Percentiles rank a stretch among this genome's conserved stretches.
Evolutionary conservation across 2,329 filamentous ascomycete genomes (phyloP).

Genomic region (Exserohilum rostratum): DNA sequence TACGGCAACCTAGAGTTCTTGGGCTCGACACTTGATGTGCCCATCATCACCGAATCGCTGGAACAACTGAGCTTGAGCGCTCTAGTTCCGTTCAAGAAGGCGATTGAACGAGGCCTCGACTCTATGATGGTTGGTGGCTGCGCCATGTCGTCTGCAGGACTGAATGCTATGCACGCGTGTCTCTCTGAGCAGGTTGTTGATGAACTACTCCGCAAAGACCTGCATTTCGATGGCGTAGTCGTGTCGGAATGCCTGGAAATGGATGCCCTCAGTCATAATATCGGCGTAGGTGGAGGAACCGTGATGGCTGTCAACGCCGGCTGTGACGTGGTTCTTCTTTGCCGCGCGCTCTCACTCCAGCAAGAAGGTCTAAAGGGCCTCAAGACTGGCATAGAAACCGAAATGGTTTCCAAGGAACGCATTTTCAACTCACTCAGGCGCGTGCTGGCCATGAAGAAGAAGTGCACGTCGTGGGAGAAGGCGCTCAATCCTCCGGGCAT

Average conservation of each 20-base stretch:
- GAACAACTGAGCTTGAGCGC: conserved; percentile 93
- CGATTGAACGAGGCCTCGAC: conserved; percentile 84
- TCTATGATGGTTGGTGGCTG: conserved; percentile 96
- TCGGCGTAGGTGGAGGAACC: conserved; percentile 94
- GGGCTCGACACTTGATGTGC: conserved; percentile 87
- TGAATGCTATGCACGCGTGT: conserved; percentile 95
- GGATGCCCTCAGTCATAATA: conserved; percentile 93
- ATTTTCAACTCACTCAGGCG: conserved; percentile 81
- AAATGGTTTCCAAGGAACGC: conserved; percentile 80
- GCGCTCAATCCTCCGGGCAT: conserved; percentile 87
- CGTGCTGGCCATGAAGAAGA: conserved; percentile 79
- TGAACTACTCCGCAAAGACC: conserved; percentile 82
- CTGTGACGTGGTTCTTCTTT: conserved; percentile 88
- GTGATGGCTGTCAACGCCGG: conserved; percentile 98
- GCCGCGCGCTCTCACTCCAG: conserved; percentile 85
- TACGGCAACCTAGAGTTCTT: conserved; percentile 95
- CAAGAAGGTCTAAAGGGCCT: conserved; percentile 90
- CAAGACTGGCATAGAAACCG: conserved; percentile 87
- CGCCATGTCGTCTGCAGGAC: conserved; percentile 85
- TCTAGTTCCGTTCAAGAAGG: conserved; percentile 88
- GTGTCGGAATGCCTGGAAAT: conserved; percentile 96
- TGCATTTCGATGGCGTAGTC: conserved; percentile 89
- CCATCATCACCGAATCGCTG: conserved; percentile 91
- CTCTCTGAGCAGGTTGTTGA: conserved; percentile 92
- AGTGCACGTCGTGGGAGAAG: conserved; percentile 87